Evolutionary conservation across 1,284 basidiomycete species (phyloP), one percentile per base, ranked within the genome.

Genomic region (Pholiota adiposa): DNA sequence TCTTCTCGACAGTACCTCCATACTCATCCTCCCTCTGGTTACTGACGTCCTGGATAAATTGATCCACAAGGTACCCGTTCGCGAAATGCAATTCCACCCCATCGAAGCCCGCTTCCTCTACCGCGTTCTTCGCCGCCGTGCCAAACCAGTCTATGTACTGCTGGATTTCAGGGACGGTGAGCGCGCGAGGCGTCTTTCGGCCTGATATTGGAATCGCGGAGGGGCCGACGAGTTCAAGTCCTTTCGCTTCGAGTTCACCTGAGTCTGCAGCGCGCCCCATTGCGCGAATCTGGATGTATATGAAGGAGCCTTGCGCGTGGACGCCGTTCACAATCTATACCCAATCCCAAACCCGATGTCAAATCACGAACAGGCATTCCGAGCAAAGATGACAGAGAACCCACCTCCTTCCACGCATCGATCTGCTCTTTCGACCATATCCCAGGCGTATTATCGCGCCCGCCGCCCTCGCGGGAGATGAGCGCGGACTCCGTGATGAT

Each of bases 1-100:
- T 74, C 61, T 83, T 83, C 68, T 83, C 78, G 50, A 84, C 65
- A 11, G 77, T 78, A 5, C 85, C 85, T 0, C 85, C 85, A 69
- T 84, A 88, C 25, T 75, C 69, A 67, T 88, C 86, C 2, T 79
- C 81, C 31, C 84, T 79, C 19, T 62, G 56, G 41, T 72, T 73
- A 33, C 64, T 69, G 49, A 67, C 62, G 21, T 70, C 69, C 51
- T 71, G 68, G 19, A 71, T 40, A 59, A 73, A 72, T 50, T 73
- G 69, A 40, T 71, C 69, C 9, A 68, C 33, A 1, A 72, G 55
- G 51, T 69, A 73, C 16, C 72, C 72, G 59, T 68, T 68, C 18
- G 56, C 56, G 25, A 52, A 54, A 25, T 56, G 59, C 29, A 51
- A 25, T 34, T 58, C 56, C 6, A 58, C 43, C 19, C 56, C 56